Evolutionary conservation across 2,329 filamentous ascomycete species (phyloP).

Genomic region (Pyrenochaeta sp.): DNA sequence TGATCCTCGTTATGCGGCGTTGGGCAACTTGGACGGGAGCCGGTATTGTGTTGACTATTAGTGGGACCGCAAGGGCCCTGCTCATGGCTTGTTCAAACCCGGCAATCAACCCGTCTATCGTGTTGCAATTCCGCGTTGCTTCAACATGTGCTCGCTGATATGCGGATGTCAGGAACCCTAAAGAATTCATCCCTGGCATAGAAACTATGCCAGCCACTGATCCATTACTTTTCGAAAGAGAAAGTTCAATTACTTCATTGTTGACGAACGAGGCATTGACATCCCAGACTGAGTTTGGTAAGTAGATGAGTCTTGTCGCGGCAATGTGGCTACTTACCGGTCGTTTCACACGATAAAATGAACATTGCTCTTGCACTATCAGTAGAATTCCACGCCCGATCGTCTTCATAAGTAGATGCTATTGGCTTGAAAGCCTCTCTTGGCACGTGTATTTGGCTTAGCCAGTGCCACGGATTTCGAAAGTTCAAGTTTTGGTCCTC

Average conservation of each 20-base stretch:
- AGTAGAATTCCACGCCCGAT: too few species aligned
- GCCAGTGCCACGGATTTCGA: slow-evolving; percentile 1
- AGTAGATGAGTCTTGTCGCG: not conserved
- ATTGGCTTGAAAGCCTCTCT: too few species aligned
- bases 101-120: slow-evolving; percentile 10
- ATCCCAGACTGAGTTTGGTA: not conserved
- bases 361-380: too few species aligned
- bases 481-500: not conserved
- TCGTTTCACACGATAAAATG: slow-evolving; percentile 2
- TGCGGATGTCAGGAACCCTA: not conserved
- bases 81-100: slow-evolving; percentile 13
- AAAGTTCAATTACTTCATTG: not conserved
- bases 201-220: slow-evolving; percentile 13
- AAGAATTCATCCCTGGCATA: slow-evolving; percentile 5
- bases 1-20: slow-evolving; percentile 11
- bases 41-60: slow-evolving; percentile 11
- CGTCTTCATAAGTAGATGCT: not conserved
- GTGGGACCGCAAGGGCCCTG: slow-evolving; percentile 10
- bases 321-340: too few species aligned
- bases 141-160: not conserved
- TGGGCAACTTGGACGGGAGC: slow-evolving; percentile 9
- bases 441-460: not conserved
- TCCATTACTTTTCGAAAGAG: slow-evolving; percentile 16
- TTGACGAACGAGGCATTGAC: not conserved
- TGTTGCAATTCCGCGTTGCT: not conserved